Base-by-base conservation (phyloP, 2,329 filamentous ascomycete species). In the Exophiala alcalophila region DNA sequence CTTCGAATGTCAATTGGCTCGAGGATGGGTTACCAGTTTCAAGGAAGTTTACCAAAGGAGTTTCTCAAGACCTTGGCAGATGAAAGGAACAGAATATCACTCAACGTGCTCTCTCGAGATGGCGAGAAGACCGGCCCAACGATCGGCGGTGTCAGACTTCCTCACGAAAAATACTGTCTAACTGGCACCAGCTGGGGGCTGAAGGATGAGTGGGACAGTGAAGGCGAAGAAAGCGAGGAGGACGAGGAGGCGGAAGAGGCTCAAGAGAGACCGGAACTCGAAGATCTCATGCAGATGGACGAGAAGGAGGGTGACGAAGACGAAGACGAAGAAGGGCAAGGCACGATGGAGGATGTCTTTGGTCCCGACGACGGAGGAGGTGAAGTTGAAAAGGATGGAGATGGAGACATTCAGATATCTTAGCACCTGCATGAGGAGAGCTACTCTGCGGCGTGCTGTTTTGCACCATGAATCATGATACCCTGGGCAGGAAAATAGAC, bases 131-230 rank as follows among this genome's bases (percentile, higher is more conserved):
- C 38, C 15, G 63, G 66, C 47, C 56, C 68, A 5, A 51, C 65
- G 36, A 64, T 71, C 54, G 68, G 70, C 56, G 79, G 78, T 2
- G 66, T 82, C 45, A 65, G 77, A 44, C 58, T 83, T 57, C 80
- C 80, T 48, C 74, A 76, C 10, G 80, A 83, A 68, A 65, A 77
- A 59, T 82, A 80, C 55, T 78, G 75, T 59, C 63, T 78, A 35
- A 78, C 74, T 3, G 77, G 77, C 0, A 66, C 67, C 6, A 73
- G 70, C 23, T 80, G 76, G 76, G 68, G 70, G 25, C 59, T 80
- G 61, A 72, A 70, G 58, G 74, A 78, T 45, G 74, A 77, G 55
- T 78, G 74, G 75, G 73, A 77, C 39, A 73, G 70, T 55, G 74
- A 77, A 37, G 70, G 65, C 0, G 72, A 74, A 40, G 69, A 71